phyloP scores from a whole-genome alignment of 768 basidiomycete genomes.

The Cystobasidium ongulense region DNA sequence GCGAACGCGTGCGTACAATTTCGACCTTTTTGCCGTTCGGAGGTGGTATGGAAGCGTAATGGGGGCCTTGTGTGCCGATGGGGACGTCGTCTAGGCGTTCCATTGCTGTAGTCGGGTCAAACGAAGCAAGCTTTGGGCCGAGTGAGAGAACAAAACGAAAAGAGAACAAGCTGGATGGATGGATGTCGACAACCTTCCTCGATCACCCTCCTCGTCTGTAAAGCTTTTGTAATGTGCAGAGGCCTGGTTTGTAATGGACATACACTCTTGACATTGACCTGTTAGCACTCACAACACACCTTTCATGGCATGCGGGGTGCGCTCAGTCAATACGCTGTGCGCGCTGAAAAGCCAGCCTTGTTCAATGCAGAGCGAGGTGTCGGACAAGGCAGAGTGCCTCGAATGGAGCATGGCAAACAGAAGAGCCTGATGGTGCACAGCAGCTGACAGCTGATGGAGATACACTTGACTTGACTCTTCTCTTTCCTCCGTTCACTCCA shows the following conservation, averaged over 20 bases:
- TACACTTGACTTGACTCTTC: too few relatives aligned
- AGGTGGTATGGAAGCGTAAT: slow-evolving; percentile 12
- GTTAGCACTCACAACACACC: neutral
- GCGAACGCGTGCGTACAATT: slow-evolving; percentile 10
- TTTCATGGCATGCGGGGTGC: neutral
- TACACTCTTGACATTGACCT: neutral
- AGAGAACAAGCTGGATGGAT: neutral
- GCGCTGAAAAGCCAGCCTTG: neutral
- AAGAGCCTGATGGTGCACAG: too few relatives aligned
- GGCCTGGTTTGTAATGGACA: neutral
- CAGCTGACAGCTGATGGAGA: neutral
- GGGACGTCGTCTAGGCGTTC: slow-evolving; percentile 22
- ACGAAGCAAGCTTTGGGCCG: too few relatives aligned
- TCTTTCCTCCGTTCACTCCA: neutral
- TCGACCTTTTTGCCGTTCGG: slow-evolving; percentile 23
- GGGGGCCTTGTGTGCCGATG: neutral
- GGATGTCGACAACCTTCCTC: neutral
- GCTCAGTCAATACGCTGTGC: neutral
- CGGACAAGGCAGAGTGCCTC: neutral
- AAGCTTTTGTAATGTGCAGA: neutral
- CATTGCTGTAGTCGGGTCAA: too few relatives aligned
- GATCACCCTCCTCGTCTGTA: neutral
- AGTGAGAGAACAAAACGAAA: too few relatives aligned
- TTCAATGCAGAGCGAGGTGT: too few relatives aligned
- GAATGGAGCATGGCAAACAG: too few relatives aligned